Percentiles rank a stretch among this genome's conserved stretches.
These are phyloP conservation scores for Fusarium avenaceum DNA, from an alignment of 2,329 filamentous ascomycete species.

Conservation along the genomic window DNA sequence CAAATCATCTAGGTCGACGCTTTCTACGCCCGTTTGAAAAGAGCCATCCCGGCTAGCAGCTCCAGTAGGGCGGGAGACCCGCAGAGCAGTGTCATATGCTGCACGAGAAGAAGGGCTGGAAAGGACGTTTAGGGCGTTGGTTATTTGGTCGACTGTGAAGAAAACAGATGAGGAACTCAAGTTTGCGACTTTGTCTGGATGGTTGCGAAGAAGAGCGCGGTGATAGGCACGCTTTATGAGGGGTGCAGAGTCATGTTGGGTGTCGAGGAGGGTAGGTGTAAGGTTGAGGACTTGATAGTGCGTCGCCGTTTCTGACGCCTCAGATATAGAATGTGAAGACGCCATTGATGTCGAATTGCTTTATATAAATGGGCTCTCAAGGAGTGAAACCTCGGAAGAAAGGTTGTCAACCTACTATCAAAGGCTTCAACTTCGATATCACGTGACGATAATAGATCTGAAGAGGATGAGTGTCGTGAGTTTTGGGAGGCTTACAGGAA, in stretches of 20 bases:
- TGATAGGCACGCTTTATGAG: slow-evolving; percentile 74
- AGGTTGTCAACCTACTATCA: neutral
- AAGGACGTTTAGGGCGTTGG: slow-evolving; percentile 69
- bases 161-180: slow-evolving; percentile 55
- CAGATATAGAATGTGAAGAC: slow-evolving; percentile 15
- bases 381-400: neutral
- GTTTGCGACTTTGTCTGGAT: slow-evolving; percentile 69
- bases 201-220: slow-evolving; percentile 73
- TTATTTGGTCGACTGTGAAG: slow-evolving; percentile 75
- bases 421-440: slow-evolving; percentile 33
- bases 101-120: slow-evolving; percentile 63
- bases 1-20: slow-evolving; percentile 75
- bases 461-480: neutral
- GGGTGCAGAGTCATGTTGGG: slow-evolving; percentile 58
- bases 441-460: slow-evolving; percentile 36
- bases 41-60: slow-evolving; percentile 38
- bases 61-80: slow-evolving; percentile 49
- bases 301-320: slow-evolving; percentile 55
- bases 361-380: neutral
- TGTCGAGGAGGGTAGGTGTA: slow-evolving; percentile 62
- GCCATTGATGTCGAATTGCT: slow-evolving; percentile 18
- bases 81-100: slow-evolving; percentile 68
- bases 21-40: slow-evolving; percentile 73
- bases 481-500: neutral
- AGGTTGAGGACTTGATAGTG: slow-evolving; percentile 74